Base-by-base conservation (phyloP, 2,329 filamentous ascomycete genomes). In the Triangularia setosa region DNA sequence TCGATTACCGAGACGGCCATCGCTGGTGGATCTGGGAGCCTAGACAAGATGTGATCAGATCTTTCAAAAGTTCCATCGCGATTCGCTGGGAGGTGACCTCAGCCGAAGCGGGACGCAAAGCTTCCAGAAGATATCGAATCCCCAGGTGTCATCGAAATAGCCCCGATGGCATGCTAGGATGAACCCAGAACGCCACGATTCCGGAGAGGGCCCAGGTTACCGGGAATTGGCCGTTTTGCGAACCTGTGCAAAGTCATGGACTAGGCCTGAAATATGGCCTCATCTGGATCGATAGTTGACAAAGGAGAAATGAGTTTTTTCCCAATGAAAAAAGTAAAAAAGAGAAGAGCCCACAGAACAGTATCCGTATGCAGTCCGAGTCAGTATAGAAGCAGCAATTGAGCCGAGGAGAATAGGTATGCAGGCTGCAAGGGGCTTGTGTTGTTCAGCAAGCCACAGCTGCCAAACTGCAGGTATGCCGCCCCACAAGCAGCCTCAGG, bases 1-100 rank as follows among this genome's bases (percentile, higher is more conserved):
- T 33, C 61, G 71, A 56, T 58, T 73, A 2, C 69, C 71, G 16
- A 44, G 52, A 18, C 24, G 52, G 18, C 24, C 24, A 30, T 61
- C 53, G 48, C 35, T 56, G 11, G 48, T 30, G 40, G 18, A 48
- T 48, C 40, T 48, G n/a, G n/a, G 40, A 48, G 40, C 40, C n/a
- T 48, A 48, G n/a, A 48, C 5, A 21, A 5, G 40, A 48, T 48
- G 40, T n/a, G 40, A 21, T 21, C 18, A 48, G 40, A 48, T 48
- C 40, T 48, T 18, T n/a, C 40, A 21, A 14, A 40, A 48, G 7
- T 21, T 11, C 40, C 40, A 48, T 21, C 40, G 18, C 40, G 40
- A 48, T 48, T 48, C 40, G 40, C 40, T n/a, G 40, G 12, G 40
- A 48, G 40, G n/a, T 11, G 4, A 48, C 4, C 40, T 48, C 40